Evolutionary conservation across 352 stramenopile genomes (phyloP), one percentile per base, ranked within the genome.

Genomic region (Pythium chondricola): DNA sequence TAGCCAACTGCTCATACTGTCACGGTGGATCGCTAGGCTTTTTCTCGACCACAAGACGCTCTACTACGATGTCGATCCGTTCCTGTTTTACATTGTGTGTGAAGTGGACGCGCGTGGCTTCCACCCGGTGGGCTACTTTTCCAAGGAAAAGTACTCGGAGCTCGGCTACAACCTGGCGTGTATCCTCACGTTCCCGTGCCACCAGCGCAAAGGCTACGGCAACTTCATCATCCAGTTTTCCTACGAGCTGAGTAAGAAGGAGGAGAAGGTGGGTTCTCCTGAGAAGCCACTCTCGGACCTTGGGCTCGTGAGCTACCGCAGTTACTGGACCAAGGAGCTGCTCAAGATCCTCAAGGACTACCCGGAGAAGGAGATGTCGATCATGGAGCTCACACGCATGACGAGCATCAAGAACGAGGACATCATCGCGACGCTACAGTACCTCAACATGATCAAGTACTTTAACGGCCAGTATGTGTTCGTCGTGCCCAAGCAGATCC

Each of bases 41-140:
- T 99, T 99, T 61, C 68, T 99, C 32, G 97, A 99, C 74, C 96
- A 99, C 81, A 99, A 99, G 73, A 99, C 97, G 31, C 75, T 99
- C 14, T 99, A 99, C 73, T 99, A 99, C 74, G 97, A 99, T 57
- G 97, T 99, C 4, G 96, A 99, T 58, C 97, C 97, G 26, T 99
- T 99, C 65, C 85, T 98, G 25, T 99, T 99, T 76, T 99, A 99
- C 71, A 82, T 99, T 18, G 79, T 99, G 35, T 98, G 93, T 46
- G 87, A 98, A 56, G 88, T 98, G 2, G 93, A 97, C 66, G 67
- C 52, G 31, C 75, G 76, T 14, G 80, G 93, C 10, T 94, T 95
- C 52, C 94, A 98, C 59, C 91, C 96, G 29, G 94, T 98, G 9
- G 97, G 97, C 8, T 99, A 99, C 67, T 99, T 99, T 67, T 98